Percentiles rank a stretch among this genome's conserved stretches.
Conservation (phyloP, 257 asterid genomes). For the Rehmannia glutinosa region DNA sequence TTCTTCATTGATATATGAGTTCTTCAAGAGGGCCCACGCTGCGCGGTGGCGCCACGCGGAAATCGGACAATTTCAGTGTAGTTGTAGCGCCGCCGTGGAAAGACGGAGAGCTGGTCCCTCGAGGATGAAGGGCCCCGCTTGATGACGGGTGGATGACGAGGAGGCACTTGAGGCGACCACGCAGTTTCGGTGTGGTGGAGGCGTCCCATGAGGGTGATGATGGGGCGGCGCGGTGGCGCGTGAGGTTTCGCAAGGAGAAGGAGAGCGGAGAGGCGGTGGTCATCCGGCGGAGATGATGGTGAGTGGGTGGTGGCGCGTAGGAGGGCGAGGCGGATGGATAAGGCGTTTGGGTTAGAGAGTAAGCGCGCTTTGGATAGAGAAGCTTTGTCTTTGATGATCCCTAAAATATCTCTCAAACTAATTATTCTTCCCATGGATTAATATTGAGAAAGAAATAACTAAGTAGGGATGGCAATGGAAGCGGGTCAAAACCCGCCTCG, state of each 20-base stretch:
- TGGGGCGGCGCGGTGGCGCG: constrained; percentile 61
- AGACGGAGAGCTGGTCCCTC: constrained; percentile 77
- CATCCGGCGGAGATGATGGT: constrained; percentile 47
- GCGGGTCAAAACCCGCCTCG: too few relatives aligned
- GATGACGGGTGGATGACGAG: constrained; percentile 54
- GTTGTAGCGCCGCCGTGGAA: constrained; percentile 50
- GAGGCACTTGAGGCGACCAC: constrained; percentile 73
- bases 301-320: constrained; percentile 73
- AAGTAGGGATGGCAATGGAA: too few relatives aligned
- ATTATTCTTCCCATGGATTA: constrained; percentile 36
- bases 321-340: constrained; percentile 59
- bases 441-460: neutral
- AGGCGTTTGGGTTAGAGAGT: constrained; percentile 33
- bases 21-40: too few relatives aligned
- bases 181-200: constrained; percentile 64
- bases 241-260: constrained; percentile 58
- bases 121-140: constrained; percentile 78
- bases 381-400: constrained; percentile 48
- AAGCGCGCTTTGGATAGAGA: constrained; percentile 53
- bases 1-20: too few relatives aligned
- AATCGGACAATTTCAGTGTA: constrained; percentile 64
- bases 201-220: constrained; percentile 67
- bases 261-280: constrained; percentile 55
- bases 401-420: constrained; percentile 32
- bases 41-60: too few relatives aligned